These are phyloP conservation scores for Aspergillus heteromorphus DNA, from an alignment of 495 filamentous ascomycete genomes.

Conservation along the genomic window DNA sequence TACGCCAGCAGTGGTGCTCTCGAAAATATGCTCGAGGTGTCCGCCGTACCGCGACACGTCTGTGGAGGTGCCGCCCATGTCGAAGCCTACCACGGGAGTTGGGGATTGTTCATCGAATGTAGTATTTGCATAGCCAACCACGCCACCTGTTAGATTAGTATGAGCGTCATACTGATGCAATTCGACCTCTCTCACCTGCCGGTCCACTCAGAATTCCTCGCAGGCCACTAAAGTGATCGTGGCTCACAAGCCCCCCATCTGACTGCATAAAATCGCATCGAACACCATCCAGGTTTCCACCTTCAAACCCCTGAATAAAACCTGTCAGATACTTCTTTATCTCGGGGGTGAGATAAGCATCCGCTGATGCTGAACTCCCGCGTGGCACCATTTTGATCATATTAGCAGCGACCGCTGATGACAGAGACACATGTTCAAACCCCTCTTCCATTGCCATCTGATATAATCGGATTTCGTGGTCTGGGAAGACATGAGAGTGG, in stretches of 20 bases:
- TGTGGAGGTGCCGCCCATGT: conserved; percentile 90
- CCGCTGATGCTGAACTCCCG: conserved; percentile 81
- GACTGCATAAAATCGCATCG: conserved; percentile 46
- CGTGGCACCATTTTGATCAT: conserved; percentile 68
- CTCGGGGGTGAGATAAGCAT: conserved; percentile 72
- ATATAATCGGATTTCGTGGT: background rate
- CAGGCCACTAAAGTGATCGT: conserved; percentile 42
- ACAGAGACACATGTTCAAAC: conserved; percentile 49
- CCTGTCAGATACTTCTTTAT: conserved; percentile 8
- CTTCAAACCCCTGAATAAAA: conserved; percentile 43
- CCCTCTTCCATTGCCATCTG: conserved; percentile 27
- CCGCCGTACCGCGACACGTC: conserved; percentile 80
- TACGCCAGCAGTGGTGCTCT: conserved; percentile 88
- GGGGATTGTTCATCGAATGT: conserved; percentile 74
- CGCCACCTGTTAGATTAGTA: background rate
- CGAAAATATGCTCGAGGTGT: conserved; percentile 88
- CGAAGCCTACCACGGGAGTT: conserved; percentile 86
- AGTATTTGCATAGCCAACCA: conserved; percentile 53
- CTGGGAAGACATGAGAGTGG: background rate
- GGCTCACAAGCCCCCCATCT: conserved; percentile 45
- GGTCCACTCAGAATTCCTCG: conserved; percentile 51
- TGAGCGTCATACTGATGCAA: too few species aligned
- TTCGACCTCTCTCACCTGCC: conserved; percentile 30
- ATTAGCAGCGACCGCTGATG: conserved; percentile 56
- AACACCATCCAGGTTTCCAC: conserved; percentile 29